Base-by-base conservation (phyloP, 805 yeast genomes). In the Helenozyma rhizophorensis region DNA sequence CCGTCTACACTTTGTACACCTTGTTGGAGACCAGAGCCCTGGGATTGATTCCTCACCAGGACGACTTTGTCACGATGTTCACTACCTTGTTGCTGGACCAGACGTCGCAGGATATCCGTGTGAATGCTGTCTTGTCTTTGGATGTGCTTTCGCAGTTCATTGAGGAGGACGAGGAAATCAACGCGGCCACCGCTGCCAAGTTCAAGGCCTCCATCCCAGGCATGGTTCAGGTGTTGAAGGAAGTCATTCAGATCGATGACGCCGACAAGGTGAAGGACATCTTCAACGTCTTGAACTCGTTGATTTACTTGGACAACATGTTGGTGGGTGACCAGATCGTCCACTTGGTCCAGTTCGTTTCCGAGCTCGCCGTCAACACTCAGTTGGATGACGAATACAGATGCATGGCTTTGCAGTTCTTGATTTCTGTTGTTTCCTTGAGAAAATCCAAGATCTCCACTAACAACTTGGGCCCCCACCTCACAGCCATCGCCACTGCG, bases 271-370 rank as follows among this genome's bases (percentile, higher is more conserved):
- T 89, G 32, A 78, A 74, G 59, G 75, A 76, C 45, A 74, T 89
- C 24, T 93, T 89, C 68, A 87, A 83, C 56, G 83, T 86, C 30
- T 80, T 93, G 66, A 86, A 83, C 64, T 82, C 83, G 44, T 72
- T 93, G 53, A 66, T 87, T 32, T 68, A 81, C 52, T 66, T 83
- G 43, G 96, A 89, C 53, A 70, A 83, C 51, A 79, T 80, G 51
- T 69, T 90, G 42, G 70, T 88, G 21, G 94, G 96, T 50, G 80
- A 83, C 51, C 72, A 78, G 45, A 70, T 90, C 44, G 63, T 78
- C 30, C 78, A 72, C 32, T 72, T 93, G 49, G 65, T 88, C 42
- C 76, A 78, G 45, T 72, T 86, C 50, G 76, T 88, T 74, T 63
- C 81, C 47, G 86, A 86, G 58, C 77, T 89, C 40, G 77, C 95